These are phyloP conservation scores for Nissolia schottii DNA, from an alignment of 306 rosid genomes.

Conservation along the genomic window DNA sequence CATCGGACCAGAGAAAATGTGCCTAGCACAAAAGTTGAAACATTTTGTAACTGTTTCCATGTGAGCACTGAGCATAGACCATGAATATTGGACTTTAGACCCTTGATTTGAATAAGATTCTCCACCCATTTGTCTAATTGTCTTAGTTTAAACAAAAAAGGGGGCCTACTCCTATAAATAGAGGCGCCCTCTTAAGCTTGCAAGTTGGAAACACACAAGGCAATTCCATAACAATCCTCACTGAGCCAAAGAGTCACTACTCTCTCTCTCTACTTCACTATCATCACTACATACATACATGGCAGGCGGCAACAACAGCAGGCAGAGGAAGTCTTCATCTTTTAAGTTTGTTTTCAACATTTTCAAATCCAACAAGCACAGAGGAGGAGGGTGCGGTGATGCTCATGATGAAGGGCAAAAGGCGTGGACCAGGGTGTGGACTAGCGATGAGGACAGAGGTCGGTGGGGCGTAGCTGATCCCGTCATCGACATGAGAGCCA, in stretches of 20 bases:
- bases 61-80: constrained; percentile 36
- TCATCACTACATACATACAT: too few relatives aligned
- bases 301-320: constrained; percentile 53
- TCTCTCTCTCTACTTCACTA: not conserved
- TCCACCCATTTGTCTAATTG: too few relatives aligned
- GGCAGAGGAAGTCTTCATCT: constrained; percentile 49
- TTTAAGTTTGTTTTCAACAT: constrained; percentile 51
- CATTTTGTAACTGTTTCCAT: constrained; percentile 20
- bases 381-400: not conserved
- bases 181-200: not conserved
- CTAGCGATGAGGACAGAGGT: constrained; percentile 64
- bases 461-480: constrained; percentile 58
- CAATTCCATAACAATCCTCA: too few relatives aligned
- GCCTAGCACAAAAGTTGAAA: constrained; percentile 17
- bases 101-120: constrained; percentile 44
- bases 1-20: constrained; percentile 40
- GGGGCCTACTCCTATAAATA: not conserved
- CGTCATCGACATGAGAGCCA: too few relatives aligned
- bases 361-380: constrained; percentile 41
- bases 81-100: constrained; percentile 20
- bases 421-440: constrained; percentile 47
- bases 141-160: too few relatives aligned
- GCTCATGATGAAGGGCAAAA: constrained; percentile 25
- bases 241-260: not conserved
- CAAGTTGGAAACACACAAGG: not conserved